Conservation (phyloP, 495 filamentous ascomycete genomes). For the Tuber indicum region DNA sequence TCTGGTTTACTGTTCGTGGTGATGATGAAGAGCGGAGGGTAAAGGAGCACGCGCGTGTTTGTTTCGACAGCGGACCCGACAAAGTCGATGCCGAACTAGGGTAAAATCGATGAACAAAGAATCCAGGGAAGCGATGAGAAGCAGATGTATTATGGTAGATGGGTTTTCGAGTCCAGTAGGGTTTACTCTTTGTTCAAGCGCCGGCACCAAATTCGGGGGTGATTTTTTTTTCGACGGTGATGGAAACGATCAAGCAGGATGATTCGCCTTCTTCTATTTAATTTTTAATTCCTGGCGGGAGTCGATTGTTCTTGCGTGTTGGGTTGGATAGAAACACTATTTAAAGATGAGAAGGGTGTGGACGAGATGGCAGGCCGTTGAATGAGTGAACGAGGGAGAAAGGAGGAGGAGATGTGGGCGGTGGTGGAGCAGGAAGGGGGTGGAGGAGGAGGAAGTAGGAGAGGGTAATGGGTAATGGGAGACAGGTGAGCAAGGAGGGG, state of each 20-base stretch:
- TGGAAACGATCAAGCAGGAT: constrained; percentile 19
- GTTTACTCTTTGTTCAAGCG: constrained; percentile 34
- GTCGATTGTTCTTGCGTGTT: constrained; percentile 29
- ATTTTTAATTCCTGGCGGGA: constrained; percentile 3
- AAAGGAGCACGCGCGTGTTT: constrained; percentile 22
- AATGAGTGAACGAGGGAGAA: constrained; percentile 24
- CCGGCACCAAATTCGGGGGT: constrained; percentile 26
- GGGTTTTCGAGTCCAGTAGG: constrained; percentile 16
- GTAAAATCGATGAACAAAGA: constrained; percentile 19
- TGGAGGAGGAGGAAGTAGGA: constrained; percentile 29
- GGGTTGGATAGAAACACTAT: constrained; percentile 20
- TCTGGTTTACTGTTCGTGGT: constrained; percentile 20
- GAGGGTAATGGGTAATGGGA: constrained; percentile 26
- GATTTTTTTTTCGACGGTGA: constrained; percentile 1
- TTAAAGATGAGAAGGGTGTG: constrained; percentile 20
- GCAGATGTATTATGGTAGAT: constrained; percentile 7
- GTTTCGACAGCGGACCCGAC: constrained; percentile 7
- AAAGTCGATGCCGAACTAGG: not conserved
- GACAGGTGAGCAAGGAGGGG: constrained; percentile 32
- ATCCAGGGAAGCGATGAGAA: constrained; percentile 10
- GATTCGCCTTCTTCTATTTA: constrained; percentile 21
- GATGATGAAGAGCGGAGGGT: constrained; percentile 11
- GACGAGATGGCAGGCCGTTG: constrained; percentile 13
- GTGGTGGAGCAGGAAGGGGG: constrained; percentile 24
- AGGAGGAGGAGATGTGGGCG: constrained; percentile 20